Conservation (phyloP, 164 flowering plant genomes). For the Dillenia suffruticosa region DNA sequence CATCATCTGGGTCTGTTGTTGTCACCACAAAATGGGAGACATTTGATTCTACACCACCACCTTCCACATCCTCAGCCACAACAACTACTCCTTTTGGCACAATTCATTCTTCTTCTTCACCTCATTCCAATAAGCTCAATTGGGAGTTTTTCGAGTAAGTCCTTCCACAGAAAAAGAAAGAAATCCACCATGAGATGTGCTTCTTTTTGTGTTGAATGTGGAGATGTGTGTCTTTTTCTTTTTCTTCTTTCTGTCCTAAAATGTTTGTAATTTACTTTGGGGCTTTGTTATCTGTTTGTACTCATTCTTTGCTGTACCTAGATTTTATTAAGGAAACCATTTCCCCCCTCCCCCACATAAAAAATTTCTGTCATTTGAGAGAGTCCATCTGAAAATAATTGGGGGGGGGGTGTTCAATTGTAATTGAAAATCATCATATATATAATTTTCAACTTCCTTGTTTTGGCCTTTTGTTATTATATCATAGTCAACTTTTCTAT, state of each 20-base stretch:
- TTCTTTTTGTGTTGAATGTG: constrained; percentile 13
- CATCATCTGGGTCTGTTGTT: constrained; percentile 31
- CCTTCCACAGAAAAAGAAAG: neutral
- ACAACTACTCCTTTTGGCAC: constrained; percentile 19
- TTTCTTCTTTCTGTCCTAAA: neutral
- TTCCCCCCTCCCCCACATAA: constrained; percentile 9
- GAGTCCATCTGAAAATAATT: constrained; percentile 11
- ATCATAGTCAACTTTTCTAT: too few relatives aligned
- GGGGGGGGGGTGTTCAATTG: constrained; percentile 7
- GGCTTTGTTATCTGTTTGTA: constrained; percentile 17
- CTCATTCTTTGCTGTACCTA: constrained; percentile 42
- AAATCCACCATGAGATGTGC: neutral
- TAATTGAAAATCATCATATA: too few relatives aligned
- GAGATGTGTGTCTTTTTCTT: constrained; percentile 23
- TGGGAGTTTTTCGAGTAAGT: constrained; percentile 51
- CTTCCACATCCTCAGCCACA: constrained; percentile 14
- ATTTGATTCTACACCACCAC: constrained; percentile 35
- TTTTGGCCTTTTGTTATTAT: too few relatives aligned
- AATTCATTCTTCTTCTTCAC: neutral
- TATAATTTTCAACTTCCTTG: too few relatives aligned
- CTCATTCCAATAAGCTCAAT: constrained; percentile 22
- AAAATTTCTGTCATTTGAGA: too few relatives aligned
- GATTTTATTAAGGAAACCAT: constrained; percentile 14
- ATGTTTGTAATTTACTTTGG: too few relatives aligned
- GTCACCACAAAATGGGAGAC: constrained; percentile 89